phyloP scores from a whole-genome alignment of 495 filamentous ascomycete genomes.

The Opeltia flavorubescens region DNA sequence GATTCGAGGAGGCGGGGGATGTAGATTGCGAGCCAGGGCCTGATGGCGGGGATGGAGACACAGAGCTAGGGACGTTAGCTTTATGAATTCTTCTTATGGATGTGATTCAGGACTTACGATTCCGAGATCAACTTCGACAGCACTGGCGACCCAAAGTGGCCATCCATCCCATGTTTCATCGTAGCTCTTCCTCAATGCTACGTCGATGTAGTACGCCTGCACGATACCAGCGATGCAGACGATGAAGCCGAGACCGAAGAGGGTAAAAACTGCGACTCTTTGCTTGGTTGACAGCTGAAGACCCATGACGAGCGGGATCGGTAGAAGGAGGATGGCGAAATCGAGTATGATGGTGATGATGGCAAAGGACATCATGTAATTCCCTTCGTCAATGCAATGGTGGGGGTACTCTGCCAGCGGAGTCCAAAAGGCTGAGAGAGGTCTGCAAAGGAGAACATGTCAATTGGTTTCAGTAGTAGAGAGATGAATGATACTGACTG shows the following conservation, averaged over 20 bases:
- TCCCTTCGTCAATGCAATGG: constrained; percentile 36
- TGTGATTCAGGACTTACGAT: constrained; percentile 30
- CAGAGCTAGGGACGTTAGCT: constrained; percentile 30
- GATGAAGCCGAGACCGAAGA: constrained; percentile 44
- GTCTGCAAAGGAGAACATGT: constrained; percentile 20
- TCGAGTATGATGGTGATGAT: constrained; percentile 49
- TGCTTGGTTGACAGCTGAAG: constrained; percentile 41
- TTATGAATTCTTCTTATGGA: not conserved
- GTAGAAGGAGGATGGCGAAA: constrained; percentile 40
- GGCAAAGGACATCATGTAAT: constrained; percentile 36
- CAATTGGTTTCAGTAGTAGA: constrained; percentile 3
- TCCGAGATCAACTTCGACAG: constrained; percentile 44
- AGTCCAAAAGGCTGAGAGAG: constrained; percentile 40
- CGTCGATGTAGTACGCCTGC: constrained; percentile 39
- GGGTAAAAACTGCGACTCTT: constrained; percentile 39
- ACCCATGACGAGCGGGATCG: constrained; percentile 42
- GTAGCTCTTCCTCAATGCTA: constrained; percentile 31
- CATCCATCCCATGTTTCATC: constrained; percentile 42
- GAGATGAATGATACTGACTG: constrained; percentile 23
- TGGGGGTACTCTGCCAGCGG: constrained; percentile 21
- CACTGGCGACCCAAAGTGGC: constrained; percentile 36
- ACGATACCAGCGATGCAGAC: constrained; percentile 43
- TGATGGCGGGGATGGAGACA: constrained; percentile 39
- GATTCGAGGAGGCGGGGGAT: constrained; percentile 24
- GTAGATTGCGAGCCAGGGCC: constrained; percentile 35